Evolutionary conservation across 495 filamentous ascomycete genomes (phyloP), one percentile per base, ranked within the genome.

Genomic region (Mytilinidion resinicola): DNA sequence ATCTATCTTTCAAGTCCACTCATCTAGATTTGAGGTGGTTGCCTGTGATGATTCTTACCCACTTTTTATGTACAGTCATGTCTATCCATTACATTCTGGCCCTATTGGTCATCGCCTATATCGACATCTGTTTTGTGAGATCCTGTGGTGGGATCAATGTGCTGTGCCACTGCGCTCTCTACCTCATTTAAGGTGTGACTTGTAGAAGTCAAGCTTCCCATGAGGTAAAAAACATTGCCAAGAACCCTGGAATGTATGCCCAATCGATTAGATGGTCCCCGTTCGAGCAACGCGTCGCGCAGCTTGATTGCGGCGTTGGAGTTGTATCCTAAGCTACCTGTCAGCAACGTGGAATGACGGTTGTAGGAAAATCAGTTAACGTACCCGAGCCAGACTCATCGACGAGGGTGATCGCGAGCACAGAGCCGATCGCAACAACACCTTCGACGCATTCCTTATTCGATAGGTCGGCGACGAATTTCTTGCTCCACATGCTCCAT

Each of bases 221-320:
- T 90, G 30, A 90, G 60, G 70, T 91, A 91, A 3, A 90, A 69
- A 15, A 89, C 84, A 71, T 90, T 89, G 0, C 87, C 88, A 34
- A 91, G 72, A 4, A 87, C 85, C 15, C 88, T 72, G n/a, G 79
- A 84, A 72, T 91, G 87, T 14, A 90, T 76, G 59, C 81, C 81
- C 72, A 81, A 83, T 0, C 37, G 38, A 9, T 60, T 36, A 2
- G 21, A 50, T 1, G 21, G 15, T 1, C n/a, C 35, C 15, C 59
- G 59, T 11, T 59, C 37, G 9, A 80, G 67, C 50, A 90, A 68
- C 33, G 62, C 72, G 38, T 79, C 71, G 44, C 87, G 81, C n/a
- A 90, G 68, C 0, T 77, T 76, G 53, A 72, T 72, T 6, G 87
- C 81, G 1, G 83, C 86, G 5, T 71, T 82, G 34, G 84, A 88